phyloP scores from a whole-genome alignment of 169 alveolate genomes.

The Eimeria sp. region DNA sequence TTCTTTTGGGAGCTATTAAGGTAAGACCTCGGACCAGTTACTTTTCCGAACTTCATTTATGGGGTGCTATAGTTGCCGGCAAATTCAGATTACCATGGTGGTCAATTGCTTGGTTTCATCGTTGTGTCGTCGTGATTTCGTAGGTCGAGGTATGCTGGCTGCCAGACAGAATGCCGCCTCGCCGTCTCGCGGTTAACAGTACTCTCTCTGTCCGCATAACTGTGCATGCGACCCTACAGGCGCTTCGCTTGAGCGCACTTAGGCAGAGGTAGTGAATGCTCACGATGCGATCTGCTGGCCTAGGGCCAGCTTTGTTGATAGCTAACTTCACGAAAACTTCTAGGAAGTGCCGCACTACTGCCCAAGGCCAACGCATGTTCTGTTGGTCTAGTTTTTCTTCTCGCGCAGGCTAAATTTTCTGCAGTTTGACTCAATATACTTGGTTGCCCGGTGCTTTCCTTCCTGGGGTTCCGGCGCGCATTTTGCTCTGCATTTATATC shows the following conservation, averaged over 20 bases:
- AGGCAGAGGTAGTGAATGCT: conserved; percentile 31
- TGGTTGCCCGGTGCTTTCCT: neutral
- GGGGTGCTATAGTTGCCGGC: neutral
- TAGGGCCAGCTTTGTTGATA: neutral
- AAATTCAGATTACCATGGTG: neutral
- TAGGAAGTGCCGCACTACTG: neutral
- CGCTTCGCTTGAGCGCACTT: conserved; percentile 65
- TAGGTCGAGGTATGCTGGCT: conserved; percentile 60
- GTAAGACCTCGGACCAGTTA: neutral
- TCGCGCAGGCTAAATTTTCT: neutral
- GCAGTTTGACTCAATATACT: neutral
- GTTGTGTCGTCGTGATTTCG: neutral
- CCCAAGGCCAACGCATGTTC: neutral
- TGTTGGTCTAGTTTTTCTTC: neutral
- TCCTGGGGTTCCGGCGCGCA: neutral
- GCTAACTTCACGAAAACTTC: neutral
- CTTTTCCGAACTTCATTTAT: neutral
- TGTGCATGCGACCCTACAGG: conserved; percentile 44
- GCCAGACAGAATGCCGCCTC: conserved; percentile 60
- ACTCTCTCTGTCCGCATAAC: conserved; percentile 44
- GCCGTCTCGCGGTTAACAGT: conserved; percentile 69
- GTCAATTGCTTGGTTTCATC: neutral
- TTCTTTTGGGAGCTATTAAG: conserved; percentile 41
- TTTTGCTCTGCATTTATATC: neutral
- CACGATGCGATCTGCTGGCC: neutral